phyloP scores from a whole-genome alignment of 768 basidiomycete species.

The Pisolithus microcarpus region DNA sequence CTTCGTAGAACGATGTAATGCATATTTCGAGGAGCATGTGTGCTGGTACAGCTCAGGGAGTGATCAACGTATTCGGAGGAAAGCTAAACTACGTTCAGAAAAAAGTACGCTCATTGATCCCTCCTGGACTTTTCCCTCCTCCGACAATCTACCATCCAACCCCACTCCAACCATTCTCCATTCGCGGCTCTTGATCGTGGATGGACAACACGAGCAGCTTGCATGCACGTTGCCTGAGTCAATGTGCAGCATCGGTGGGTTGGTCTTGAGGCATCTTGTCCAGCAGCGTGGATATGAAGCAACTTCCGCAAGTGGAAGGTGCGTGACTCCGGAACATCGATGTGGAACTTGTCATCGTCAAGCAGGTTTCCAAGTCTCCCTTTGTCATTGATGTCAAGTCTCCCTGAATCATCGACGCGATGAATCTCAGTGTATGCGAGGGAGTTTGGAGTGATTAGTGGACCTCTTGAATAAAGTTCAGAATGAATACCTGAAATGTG shows the following conservation, averaged over 20 bases:
- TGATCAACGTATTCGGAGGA: conserved; percentile 92
- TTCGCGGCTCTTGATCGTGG: neutral
- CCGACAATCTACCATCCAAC: conserved; percentile 27
- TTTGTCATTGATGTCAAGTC: conserved; percentile 83
- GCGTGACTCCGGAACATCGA: conserved; percentile 99
- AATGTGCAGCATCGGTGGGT: conserved; percentile 99
- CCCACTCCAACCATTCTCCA: conserved; percentile 82
- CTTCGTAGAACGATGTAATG: no score
- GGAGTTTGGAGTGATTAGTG: conserved; percentile 92
- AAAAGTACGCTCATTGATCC: conserved; percentile 86
- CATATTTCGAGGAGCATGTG: no score
- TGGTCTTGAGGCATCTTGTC: conserved; percentile 99
- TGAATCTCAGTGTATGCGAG: conserved; percentile 97
- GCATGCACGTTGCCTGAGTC: conserved; percentile 83
- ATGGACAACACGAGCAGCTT: no score
- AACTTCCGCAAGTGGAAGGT: conserved; percentile 93
- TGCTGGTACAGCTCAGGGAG: no score
- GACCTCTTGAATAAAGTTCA: conserved; percentile 97
- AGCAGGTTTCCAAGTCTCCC: conserved; percentile 98
- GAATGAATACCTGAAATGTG: conserved; percentile 97
- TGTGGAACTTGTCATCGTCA: conserved; percentile 92
- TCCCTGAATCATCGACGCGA: no score
- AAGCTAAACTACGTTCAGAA: conserved; percentile 80
- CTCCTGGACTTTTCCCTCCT: conserved; percentile 34
- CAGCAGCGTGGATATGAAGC: conserved; percentile 98